phyloP scores from a whole-genome alignment of 2,329 filamentous ascomycete species.

The Cryphonectria nitschkei region DNA sequence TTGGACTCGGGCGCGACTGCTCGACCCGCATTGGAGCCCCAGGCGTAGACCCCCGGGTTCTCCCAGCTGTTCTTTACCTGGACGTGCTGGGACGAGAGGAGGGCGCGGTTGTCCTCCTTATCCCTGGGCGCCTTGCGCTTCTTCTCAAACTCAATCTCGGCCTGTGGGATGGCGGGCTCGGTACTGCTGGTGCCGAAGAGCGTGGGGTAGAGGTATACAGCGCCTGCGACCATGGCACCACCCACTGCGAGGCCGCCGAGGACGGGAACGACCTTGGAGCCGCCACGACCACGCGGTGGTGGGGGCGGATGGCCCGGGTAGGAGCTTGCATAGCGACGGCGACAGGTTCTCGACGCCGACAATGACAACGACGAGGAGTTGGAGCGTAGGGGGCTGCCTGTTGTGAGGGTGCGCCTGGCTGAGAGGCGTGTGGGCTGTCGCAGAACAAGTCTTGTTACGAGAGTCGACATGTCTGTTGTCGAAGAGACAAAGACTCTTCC shows the following conservation, averaged over 20 bases:
- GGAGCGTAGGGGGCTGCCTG: neutral
- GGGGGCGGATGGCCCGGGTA: conserved; percentile 10
- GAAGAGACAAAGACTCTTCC: neutral
- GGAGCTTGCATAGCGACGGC: conserved; percentile 19
- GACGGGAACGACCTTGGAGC: conserved; percentile 1
- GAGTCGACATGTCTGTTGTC: conserved; percentile 19
- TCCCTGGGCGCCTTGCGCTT: conserved; percentile 59
- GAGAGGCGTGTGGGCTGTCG: conserved; percentile 15
- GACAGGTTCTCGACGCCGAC: neutral
- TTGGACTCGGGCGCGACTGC: conserved; percentile 86
- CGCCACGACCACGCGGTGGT: conserved; percentile 3
- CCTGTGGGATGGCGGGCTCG: conserved; percentile 40
- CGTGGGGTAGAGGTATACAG: conserved; percentile 24
- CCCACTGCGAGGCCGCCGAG: conserved; percentile 16
- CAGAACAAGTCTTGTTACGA: conserved; percentile 21
- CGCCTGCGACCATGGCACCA: conserved; percentile 14
- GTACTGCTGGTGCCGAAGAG: conserved; percentile 26
- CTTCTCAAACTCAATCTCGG: conserved; percentile 70
- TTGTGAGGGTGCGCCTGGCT: conserved; percentile 8
- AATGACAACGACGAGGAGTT: too few species aligned
- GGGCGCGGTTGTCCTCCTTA: conserved; percentile 73
- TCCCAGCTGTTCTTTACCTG: conserved; percentile 84
- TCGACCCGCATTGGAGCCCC: conserved; percentile 84
- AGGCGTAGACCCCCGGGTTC: conserved; percentile 88
- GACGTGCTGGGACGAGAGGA: conserved; percentile 82